Evolutionary conservation across 805 yeast species (phyloP).

Genomic region (Cyberlindnera meyerae): DNA sequence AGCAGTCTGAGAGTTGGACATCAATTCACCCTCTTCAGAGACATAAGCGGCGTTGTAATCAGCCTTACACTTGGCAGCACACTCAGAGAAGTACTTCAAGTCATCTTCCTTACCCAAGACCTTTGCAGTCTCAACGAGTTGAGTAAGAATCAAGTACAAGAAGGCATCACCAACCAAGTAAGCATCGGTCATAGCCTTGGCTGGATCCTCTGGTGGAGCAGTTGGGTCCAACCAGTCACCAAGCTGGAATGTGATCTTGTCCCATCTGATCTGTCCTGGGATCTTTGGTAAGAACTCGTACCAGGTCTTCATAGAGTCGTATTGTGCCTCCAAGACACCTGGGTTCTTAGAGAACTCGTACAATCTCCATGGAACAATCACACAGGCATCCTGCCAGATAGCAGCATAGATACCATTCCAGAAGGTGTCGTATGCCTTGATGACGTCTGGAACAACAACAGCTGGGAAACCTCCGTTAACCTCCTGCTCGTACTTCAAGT

Average conservation of each 20-base stretch:
- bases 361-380: constrained; percentile 18
- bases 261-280: constrained; percentile 15
- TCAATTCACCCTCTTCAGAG: constrained; percentile 10
- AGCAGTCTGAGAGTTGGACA: constrained; percentile 15
- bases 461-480: constrained; percentile 17
- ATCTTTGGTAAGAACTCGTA: constrained; percentile 16
- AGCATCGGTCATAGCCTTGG: constrained; percentile 15
- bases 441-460: constrained; percentile 17
- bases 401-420: constrained; percentile 16
- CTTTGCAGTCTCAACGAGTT: constrained; percentile 10
- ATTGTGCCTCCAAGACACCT: constrained; percentile 13
- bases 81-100: constrained; percentile 4
- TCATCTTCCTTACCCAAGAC: constrained; percentile 5
- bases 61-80: constrained; percentile 4
- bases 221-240: constrained; percentile 21
- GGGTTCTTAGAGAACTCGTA: constrained; percentile 11
- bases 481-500: constrained; percentile 14
- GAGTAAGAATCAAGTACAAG: constrained; percentile 12
- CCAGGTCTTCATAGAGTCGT: constrained; percentile 20
- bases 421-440: constrained; percentile 6
- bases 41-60: constrained; percentile 15
- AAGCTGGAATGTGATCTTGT: constrained; percentile 10
- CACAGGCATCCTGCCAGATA: constrained; percentile 19
- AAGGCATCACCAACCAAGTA: constrained; percentile 19
- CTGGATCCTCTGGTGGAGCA: constrained; percentile 19